Percentiles rank a stretch among this genome's conserved stretches.
These are phyloP conservation scores for Alternaria arborescens DNA, from an alignment of 2,329 filamentous ascomycete genomes.

Conservation along the genomic window DNA sequence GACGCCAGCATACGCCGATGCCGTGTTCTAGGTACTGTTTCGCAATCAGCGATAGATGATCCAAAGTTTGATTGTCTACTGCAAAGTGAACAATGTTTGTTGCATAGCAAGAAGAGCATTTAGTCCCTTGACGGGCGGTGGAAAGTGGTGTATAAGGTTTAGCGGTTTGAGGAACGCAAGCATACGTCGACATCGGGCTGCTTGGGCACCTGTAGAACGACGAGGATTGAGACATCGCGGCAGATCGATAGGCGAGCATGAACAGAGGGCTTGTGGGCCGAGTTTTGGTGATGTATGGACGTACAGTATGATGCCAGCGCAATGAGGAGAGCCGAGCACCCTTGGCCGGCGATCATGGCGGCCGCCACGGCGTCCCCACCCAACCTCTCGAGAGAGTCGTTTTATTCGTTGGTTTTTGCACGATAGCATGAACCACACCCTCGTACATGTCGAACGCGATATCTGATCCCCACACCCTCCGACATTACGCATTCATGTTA, in stretches of 20 bases:
- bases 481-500: constrained; percentile 5
- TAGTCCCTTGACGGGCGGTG: background rate
- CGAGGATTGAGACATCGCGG: background rate
- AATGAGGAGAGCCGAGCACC: constrained; percentile 20
- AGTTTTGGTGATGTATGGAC: constrained; percentile 16
- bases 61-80: background rate
- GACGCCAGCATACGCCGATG: background rate
- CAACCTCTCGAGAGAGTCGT: constrained; percentile 1
- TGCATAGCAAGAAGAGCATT: background rate
- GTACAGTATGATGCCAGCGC: constrained; percentile 6
- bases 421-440: background rate
- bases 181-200: background rate
- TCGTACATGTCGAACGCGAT: constrained; percentile 9
- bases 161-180: background rate
- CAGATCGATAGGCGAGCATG: background rate
- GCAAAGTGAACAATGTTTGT: background rate
- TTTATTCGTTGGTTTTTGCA: constrained; percentile 4
- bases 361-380: constrained; percentile 13
- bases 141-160: background rate
- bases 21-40: constrained; percentile 9
- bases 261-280: constrained; percentile 2
- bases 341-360: constrained; percentile 16
- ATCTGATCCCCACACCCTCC: constrained; percentile 11
- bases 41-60: background rate
- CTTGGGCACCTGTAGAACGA: constrained; percentile 6